Conservation (phyloP, 345 rosid species). For the Eucalyptus fibrosa region DNA sequence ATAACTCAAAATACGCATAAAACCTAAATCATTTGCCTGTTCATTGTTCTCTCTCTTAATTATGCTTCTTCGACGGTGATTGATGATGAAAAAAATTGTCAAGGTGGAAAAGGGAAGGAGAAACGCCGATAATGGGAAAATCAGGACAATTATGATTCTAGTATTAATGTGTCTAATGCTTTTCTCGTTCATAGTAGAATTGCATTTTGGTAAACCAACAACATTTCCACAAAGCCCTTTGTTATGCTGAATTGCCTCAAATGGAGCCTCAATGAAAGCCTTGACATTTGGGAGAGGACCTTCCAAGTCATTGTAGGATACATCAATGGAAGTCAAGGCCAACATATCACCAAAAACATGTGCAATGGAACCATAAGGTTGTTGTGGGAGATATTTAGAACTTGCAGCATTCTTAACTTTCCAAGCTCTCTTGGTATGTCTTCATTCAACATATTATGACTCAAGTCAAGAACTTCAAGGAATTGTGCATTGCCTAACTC, state of each 20-base stretch:
- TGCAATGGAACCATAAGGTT: background rate
- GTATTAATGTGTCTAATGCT: rapidly evolving
- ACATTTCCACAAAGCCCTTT: background rate
- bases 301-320: background rate
- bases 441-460: background rate
- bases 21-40: background rate
- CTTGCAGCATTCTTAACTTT: rapidly evolving
- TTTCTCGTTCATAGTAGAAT: background rate
- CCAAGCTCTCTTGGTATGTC: background rate
- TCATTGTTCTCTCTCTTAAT: background rate
- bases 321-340: background rate
- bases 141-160: background rate
- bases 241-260: background rate
- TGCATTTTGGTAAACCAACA: background rate
- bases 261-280: background rate
- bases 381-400: background rate
- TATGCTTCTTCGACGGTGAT: background rate
- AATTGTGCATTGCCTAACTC: background rate
- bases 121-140: background rate
- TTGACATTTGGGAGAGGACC: background rate
- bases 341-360: background rate
- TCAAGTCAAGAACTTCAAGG: background rate
- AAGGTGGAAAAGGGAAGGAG: background rate
- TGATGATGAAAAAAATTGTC: rapidly evolving
- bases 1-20: background rate